Percentiles rank a stretch among this genome's conserved stretches.
Evolutionary conservation across 306 rosid genomes (phyloP).

Genomic region (Potentilla sterilis): DNA sequence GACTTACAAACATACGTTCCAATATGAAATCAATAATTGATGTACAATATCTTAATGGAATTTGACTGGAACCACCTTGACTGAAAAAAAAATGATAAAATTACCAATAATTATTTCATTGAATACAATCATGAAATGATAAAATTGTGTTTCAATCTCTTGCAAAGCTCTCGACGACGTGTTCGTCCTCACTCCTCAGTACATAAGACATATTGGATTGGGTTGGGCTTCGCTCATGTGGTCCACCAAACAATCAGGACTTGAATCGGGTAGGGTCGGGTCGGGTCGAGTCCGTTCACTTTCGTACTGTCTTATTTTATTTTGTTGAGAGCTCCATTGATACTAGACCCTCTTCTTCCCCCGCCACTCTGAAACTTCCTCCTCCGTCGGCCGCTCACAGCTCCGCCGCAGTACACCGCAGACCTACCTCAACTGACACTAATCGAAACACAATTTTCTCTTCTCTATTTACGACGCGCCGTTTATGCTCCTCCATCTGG

Average conservation of each 20-base stretch:
- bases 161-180: too few species aligned
- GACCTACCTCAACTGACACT: neutral
- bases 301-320: neutral
- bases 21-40: too few species aligned
- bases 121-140: too few species aligned
- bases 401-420: neutral
- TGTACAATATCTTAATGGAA: too few species aligned
- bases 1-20: too few species aligned
- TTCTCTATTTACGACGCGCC: constrained; percentile 2
- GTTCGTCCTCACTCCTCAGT: too few species aligned
- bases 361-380: neutral
- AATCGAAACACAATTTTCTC: neutral
- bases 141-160: too few species aligned
- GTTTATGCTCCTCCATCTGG: constrained; percentile 5
- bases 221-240: neutral
- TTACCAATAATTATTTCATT: too few species aligned
- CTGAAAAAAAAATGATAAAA: too few species aligned
- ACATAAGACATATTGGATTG: too few species aligned
- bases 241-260: neutral
- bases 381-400: neutral
- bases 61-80: too few species aligned
- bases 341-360: neutral
- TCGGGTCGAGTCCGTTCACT: neutral
- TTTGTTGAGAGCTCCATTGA: neutral
- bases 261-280: neutral